Evolutionary conservation across 805 yeast species (phyloP).

Genomic region (Candida sithepensis): DNA sequence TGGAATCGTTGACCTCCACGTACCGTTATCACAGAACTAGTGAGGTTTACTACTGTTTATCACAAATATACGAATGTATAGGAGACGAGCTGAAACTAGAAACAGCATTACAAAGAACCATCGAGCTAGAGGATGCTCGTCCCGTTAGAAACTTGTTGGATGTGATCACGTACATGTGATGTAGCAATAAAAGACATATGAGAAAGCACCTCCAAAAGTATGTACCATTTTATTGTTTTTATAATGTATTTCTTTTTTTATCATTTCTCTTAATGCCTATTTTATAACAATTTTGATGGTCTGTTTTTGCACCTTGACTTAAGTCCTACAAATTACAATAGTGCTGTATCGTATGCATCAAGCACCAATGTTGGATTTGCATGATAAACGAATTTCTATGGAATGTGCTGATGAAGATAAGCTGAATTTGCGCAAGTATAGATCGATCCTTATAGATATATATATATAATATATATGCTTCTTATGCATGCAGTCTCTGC

Average conservation of each 20-base stretch:
- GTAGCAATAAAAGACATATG: constrained; percentile 1
- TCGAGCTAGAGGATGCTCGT: constrained; percentile 58
- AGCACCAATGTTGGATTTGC: no score
- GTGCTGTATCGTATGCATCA: no score
- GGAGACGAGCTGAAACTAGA: constrained; percentile 45
- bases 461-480: no score
- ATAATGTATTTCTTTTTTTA: background rate
- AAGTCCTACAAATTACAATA: no score
- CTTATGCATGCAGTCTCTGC: no score
- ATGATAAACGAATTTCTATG: no score
- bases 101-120: constrained; percentile 56
- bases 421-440: no score
- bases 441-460: no score
- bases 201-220: background rate
- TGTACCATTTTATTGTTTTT: background rate
- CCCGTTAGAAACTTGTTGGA: constrained; percentile 42
- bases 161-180: constrained; percentile 5
- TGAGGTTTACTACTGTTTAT: constrained; percentile 70
- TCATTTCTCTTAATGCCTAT: background rate
- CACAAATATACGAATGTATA: constrained; percentile 59
- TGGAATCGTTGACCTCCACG: constrained; percentile 38
- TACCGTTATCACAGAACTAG: constrained; percentile 38
- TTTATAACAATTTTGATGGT: no score
- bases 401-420: no score
- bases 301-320: no score